phyloP scores from a whole-genome alignment of 2,329 filamentous ascomycete genomes.

The Didymellaceae sp. region DNA sequence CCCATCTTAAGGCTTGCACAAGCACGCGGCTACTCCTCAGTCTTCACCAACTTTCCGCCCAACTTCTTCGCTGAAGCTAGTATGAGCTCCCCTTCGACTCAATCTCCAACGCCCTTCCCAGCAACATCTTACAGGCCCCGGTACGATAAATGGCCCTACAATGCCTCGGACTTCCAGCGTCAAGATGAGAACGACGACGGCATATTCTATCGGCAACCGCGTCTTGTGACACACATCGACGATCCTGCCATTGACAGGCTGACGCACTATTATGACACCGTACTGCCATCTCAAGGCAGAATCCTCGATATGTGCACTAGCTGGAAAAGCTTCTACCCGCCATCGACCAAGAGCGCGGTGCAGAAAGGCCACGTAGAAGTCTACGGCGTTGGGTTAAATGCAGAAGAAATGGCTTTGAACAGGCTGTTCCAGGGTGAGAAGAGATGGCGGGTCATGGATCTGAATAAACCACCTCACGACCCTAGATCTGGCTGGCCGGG shows the following conservation, averaged over 20 bases:
- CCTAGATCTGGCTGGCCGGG: conserved; percentile 27
- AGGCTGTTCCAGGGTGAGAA: conserved; percentile 28
- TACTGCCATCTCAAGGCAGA: conserved; percentile 50
- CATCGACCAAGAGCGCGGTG: conserved; percentile 38
- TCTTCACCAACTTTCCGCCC: conserved; percentile 8
- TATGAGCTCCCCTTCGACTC: conserved; percentile 2
- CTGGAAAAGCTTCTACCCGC: conserved; percentile 58
- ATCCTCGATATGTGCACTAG: conserved; percentile 60
- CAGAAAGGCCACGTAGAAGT: conserved; percentile 47
- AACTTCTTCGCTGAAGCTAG: conserved; percentile 13
- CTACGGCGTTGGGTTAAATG: conserved; percentile 59
- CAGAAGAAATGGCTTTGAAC: conserved; percentile 54
- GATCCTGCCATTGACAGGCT: conserved; percentile 56
- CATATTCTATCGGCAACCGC: conserved; percentile 52
- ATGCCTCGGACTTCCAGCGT: conserved; percentile 46
- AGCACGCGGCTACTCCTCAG: conserved; percentile 3
- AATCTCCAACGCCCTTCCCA: conserved; percentile 7
- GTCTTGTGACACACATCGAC: conserved; percentile 63
- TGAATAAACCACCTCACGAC: conserved; percentile 51
- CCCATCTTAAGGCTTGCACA: not conserved
- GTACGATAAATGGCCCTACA: conserved; percentile 31
- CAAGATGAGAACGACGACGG: conserved; percentile 46
- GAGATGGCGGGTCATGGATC: conserved; percentile 49
- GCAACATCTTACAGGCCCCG: conserved; percentile 24
- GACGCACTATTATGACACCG: conserved; percentile 54